Base-by-base conservation (phyloP, 768 basidiomycete genomes). In the Russula griseocarnosa region DNA sequence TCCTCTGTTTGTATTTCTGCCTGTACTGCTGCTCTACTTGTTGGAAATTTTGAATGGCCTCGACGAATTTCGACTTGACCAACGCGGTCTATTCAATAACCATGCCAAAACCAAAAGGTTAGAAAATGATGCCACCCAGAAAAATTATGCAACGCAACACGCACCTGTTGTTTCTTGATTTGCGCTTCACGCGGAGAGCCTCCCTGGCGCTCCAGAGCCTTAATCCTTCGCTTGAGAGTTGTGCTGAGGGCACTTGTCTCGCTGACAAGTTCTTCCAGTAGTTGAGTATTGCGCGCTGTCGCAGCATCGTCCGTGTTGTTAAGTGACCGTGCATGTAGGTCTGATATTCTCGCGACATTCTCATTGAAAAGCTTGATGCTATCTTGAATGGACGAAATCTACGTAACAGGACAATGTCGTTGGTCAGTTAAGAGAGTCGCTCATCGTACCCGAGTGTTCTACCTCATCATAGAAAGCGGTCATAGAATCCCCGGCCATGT, bases 41-140 rank as follows among this genome's bases (percentile, higher is more conserved):
- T 72, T 90, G 91, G 73, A 89, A 92, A 62, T 83, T 84, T 71
- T 90, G 90, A 54, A 92, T 81, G 0, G 84, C 83, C 66, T 91
- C 90, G 53, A 87, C 71, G 65, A 92, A 92, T 71, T 87, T 90
- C 28, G 79, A 77, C 65, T 86, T 85, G 42, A 88, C 77, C 24
- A 86, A 70, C 1, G 78, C 78, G 44, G 82, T 79, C 87, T 90
- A 67, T n/a, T 40, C 18, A 6, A 40, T 40, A 18, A 16, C 16
- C 14, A 16, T 46, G 18, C 34, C 36, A 38, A 32, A n/a, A 7
- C 18, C n/a, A 30, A 5, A 5, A 42, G 22, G 20, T 24, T 6
- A 42, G 44, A 30, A 51, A 36, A 16, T 18, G 40, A 32, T 50
- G 38, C 38, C 42, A 54, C 30, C 32, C 30, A 11, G 26, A 44